Conservation (phyloP, 495 filamentous ascomycete species). For the Lepraria neglecta region DNA sequence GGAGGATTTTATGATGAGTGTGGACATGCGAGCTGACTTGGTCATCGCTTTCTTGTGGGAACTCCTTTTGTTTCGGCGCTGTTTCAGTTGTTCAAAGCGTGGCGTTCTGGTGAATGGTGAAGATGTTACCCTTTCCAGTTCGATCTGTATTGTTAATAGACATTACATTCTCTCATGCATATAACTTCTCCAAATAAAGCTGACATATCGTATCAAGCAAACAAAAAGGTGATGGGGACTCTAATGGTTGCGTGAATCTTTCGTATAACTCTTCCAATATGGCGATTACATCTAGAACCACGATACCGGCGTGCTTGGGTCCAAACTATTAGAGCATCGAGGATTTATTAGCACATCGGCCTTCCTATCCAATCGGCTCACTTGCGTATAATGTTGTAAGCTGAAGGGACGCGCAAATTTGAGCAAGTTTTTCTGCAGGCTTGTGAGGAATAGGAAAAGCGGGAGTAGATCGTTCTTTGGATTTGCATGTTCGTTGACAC, state of each 20-base stretch:
- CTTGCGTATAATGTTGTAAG: constrained; percentile 1
- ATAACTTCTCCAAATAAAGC: too few relatives aligned
- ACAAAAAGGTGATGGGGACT: too few relatives aligned
- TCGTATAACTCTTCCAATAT: too few relatives aligned
- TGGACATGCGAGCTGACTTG: background rate
- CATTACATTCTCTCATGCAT: too few relatives aligned
- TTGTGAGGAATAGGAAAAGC: background rate
- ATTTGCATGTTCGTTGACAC: too few relatives aligned
- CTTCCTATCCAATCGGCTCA: constrained; percentile 1
- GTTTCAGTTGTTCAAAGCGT: background rate
- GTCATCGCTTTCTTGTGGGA: background rate
- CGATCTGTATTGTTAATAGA: background rate
- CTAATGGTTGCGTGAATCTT: too few relatives aligned
- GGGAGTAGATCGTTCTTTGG: background rate
- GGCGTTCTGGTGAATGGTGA: background rate
- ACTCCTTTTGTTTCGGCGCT: background rate
- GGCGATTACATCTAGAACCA: background rate
- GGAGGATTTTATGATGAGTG: background rate
- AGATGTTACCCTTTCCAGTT: background rate
- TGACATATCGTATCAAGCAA: too few relatives aligned
- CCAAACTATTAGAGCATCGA: background rate
- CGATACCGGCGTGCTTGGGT: background rate
- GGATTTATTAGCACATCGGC: background rate
- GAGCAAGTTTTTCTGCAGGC: constrained; percentile 10
- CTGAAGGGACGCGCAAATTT: constrained; percentile 4